Percentiles rank a stretch among this genome's conserved stretches.
Conservation (phyloP, 2,329 filamentous ascomycete species). For the Neocatenulostroma microsporum region DNA sequence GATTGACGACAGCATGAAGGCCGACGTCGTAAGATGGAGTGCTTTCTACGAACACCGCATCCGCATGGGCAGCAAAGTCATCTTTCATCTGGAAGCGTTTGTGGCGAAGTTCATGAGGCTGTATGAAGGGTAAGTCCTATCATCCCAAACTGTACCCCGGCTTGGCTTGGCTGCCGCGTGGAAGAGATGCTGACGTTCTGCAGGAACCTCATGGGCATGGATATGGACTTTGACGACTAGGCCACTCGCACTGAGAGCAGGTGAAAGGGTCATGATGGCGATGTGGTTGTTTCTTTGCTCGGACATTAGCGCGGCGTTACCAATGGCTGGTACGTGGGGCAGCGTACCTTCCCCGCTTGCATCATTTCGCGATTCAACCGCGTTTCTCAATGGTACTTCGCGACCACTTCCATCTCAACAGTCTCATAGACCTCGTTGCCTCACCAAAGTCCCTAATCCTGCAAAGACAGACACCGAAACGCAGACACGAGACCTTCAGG, state of each 20-base stretch:
- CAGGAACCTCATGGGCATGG: constrained; percentile 69
- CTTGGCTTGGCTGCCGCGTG: background rate
- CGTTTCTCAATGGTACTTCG: too few species aligned
- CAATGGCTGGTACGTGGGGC: constrained; percentile 4
- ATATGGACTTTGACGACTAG: constrained; percentile 43
- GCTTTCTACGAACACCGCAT: constrained; percentile 97
- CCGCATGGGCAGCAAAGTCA: constrained; percentile 79
- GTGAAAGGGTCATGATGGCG: constrained; percentile 14
- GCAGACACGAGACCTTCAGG: constrained; percentile 2
- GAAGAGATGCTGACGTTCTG: constrained; percentile 12
- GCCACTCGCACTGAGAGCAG: too few species aligned
- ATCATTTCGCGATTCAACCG: constrained; percentile 5
- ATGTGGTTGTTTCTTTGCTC: constrained; percentile 8
- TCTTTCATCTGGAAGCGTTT: constrained; percentile 97
- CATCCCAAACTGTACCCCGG: background rate
- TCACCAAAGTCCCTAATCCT: too few species aligned
- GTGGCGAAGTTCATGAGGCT: constrained; percentile 98
- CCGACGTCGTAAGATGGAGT: constrained; percentile 89
- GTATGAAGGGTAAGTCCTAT: constrained; percentile 65
- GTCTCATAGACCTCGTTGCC: too few species aligned
- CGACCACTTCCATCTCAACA: too few species aligned
- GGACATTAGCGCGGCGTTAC: constrained; percentile 24
- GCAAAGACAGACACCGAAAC: too few species aligned
- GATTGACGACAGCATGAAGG: constrained; percentile 82
- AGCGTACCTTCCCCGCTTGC: constrained; percentile 11